Evolutionary conservation across 148 eudicot species (phyloP).

Genomic region (Amaranthus hypochondriacus): DNA sequence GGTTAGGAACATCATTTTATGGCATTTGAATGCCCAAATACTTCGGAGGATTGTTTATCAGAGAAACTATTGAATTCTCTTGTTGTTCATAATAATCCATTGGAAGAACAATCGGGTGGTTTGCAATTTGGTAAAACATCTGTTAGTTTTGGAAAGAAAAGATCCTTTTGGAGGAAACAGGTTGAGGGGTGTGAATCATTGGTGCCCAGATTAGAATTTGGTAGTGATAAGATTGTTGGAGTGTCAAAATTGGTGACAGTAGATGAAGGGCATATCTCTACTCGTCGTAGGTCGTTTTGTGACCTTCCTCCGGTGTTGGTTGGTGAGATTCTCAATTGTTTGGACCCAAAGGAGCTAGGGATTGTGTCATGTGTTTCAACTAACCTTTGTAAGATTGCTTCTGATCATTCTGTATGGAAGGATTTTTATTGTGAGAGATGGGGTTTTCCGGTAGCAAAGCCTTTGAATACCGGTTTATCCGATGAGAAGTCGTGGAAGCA

Average conservation of each 20-base stretch:
- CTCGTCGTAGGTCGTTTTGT: constrained; percentile 39
- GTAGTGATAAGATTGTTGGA: constrained; percentile 27
- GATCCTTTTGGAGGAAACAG: constrained; percentile 23
- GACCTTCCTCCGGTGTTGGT: constrained; percentile 80
- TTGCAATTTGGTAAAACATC: constrained; percentile 20
- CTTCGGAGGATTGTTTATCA: constrained; percentile 35
- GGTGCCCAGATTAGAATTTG: constrained; percentile 22
- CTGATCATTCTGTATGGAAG: constrained; percentile 85
- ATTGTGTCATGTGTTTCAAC: constrained; percentile 82
- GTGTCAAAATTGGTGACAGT: constrained; percentile 19
- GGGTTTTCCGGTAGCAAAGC: constrained; percentile 63
- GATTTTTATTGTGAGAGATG: constrained; percentile 88
- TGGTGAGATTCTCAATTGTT: constrained; percentile 76
- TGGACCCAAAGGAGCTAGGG: constrained; percentile 92
- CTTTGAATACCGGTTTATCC: constrained; percentile 32
- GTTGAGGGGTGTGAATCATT: constrained; percentile 29
- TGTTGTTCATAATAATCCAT: constrained; percentile 24
- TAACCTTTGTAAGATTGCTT: constrained; percentile 55
- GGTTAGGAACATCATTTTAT: constrained; percentile 48
- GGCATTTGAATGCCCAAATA: constrained; percentile 79
- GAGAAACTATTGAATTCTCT: constrained; percentile 28
- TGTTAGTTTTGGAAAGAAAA: constrained; percentile 14
- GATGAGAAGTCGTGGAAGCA: constrained; percentile 91
- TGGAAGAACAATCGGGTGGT: constrained; percentile 28
- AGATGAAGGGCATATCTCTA: constrained; percentile 30